These are phyloP conservation scores for Trichosphaerium sp. DNA, from an alignment of 78 protist species.

Conservation along the genomic window DNA sequence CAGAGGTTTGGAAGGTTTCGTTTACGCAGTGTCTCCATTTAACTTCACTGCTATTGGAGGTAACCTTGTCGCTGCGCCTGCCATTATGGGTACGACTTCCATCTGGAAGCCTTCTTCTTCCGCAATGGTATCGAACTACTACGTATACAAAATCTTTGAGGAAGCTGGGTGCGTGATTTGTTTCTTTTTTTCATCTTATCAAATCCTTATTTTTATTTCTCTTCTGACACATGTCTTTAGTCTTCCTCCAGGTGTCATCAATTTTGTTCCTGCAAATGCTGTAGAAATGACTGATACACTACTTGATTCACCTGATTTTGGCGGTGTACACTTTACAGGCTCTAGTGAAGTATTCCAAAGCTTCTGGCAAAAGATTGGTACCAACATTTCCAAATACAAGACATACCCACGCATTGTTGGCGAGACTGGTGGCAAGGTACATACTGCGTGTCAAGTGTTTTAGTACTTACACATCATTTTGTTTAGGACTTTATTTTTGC, in stretches of 20 bases:
- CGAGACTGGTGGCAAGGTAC: conserved; percentile 95
- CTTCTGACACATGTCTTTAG: conserved; percentile 37
- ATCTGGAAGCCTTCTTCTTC: conserved; percentile 87
- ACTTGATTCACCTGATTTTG: conserved; percentile 31
- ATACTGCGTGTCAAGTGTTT: too few relatives aligned
- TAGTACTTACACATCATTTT: conserved; percentile 88
- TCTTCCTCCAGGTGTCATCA: conserved; percentile 87
- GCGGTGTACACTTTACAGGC: conserved; percentile 89
- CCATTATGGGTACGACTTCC: conserved; percentile 86
- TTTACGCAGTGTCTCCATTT: conserved; percentile 84
- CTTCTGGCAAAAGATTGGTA: conserved; percentile 49
- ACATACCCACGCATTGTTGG: conserved; percentile 85
- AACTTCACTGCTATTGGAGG: conserved; percentile 92
- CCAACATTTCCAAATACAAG: conserved; percentile 37
- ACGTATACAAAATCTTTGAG: conserved; percentile 48
- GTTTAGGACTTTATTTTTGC: conserved; percentile 54
- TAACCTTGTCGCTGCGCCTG: conserved; percentile 81
- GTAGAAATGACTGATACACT: conserved; percentile 35
- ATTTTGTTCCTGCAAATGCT: conserved; percentile 68
- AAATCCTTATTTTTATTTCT: background rate
- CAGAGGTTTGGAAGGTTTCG: conserved; percentile 89
- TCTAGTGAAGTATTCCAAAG: conserved; percentile 64
- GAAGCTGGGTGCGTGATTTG: background rate
- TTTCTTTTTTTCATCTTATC: background rate
- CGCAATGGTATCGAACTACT: conserved; percentile 60